A percentile compares a stretch with the other conserved stretches of the same genome.
Evolutionary conservation across 331 rosid genomes (phyloP).

Genomic region (Prunus yedoensis): DNA sequence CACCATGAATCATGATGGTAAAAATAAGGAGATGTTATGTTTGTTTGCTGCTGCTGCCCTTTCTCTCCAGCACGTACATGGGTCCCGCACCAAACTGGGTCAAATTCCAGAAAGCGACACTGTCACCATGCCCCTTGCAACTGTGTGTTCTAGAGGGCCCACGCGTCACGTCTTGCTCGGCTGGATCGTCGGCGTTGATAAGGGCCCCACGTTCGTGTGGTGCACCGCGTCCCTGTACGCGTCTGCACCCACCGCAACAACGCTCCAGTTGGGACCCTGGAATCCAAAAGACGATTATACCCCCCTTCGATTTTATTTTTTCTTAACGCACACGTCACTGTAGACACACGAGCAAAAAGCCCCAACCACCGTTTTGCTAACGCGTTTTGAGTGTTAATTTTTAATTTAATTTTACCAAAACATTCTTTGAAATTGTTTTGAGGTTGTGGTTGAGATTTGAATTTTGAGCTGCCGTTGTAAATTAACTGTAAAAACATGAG

Average conservation of each 20-base stretch:
- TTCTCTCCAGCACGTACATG: background rate
- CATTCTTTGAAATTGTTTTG: background rate
- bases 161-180: constrained; percentile 37
- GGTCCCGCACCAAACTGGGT: background rate
- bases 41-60: background rate
- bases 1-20: background rate
- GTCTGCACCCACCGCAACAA: constrained; percentile 26
- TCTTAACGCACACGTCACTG: background rate
- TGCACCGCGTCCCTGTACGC: constrained; percentile 46
- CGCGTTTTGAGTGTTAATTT: background rate
- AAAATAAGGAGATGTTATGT: background rate
- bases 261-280: background rate
- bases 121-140: background rate
- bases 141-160: constrained; percentile 39
- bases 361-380: background rate
- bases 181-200: constrained; percentile 40
- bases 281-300: background rate
- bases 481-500: background rate
- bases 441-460: background rate
- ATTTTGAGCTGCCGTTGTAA: background rate
- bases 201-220: constrained; percentile 24
- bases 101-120: background rate
- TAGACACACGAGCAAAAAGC: background rate
- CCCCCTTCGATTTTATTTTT: background rate
- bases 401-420: background rate